Percentiles rank a stretch among this genome's conserved stretches.
Conservation (phyloP, 2,329 filamentous ascomycete genomes). For the Tolypocladium pustulatum region DNA sequence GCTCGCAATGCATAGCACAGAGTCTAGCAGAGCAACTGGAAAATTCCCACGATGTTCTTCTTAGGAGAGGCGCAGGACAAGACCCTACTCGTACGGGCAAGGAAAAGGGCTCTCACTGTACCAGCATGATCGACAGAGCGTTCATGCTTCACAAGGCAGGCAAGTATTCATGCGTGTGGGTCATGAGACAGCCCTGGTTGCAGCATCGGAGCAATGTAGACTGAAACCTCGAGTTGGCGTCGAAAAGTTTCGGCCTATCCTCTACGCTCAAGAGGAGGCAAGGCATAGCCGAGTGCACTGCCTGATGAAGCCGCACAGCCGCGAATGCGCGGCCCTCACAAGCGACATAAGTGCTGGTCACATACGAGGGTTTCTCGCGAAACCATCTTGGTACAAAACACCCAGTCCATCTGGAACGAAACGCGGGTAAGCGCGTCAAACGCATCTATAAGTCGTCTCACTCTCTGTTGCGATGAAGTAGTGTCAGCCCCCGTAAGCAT, state of each 20-base stretch:
- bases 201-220: background rate
- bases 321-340: background rate
- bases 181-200: slow-evolving; percentile 4
- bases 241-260: background rate
- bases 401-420: background rate
- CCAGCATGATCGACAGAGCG: background rate
- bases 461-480: background rate
- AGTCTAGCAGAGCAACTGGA: background rate
- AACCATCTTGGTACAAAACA: background rate
- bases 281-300: background rate
- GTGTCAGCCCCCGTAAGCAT: background rate
- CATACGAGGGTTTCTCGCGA: background rate
- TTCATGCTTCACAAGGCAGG: slow-evolving; percentile 1
- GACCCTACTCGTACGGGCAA: background rate
- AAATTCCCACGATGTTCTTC: background rate
- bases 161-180: background rate
- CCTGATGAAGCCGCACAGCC: background rate
- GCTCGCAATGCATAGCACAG: background rate
- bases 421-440: background rate
- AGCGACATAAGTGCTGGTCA: background rate
- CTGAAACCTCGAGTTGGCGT: background rate
- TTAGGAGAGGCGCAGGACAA: background rate
- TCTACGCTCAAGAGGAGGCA: background rate
- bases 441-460: background rate
- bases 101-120: background rate